These are phyloP conservation scores for Seiridium unicorne DNA, from an alignment of 2,329 filamentous ascomycete genomes.

Conservation along the genomic window DNA sequence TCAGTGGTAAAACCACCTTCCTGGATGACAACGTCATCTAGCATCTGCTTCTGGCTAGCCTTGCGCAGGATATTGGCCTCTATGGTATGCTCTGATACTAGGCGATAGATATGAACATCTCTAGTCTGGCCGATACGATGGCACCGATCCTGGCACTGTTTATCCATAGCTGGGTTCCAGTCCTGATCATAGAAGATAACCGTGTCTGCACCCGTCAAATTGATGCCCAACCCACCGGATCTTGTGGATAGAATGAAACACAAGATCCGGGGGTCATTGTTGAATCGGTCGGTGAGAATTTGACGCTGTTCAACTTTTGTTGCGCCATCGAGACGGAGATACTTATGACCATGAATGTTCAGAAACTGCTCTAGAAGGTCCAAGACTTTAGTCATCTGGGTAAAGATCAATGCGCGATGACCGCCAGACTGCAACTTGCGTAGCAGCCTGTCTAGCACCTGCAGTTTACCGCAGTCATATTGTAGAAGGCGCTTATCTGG, in stretches of 20 bases:
- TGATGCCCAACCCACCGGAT: slow-evolving; percentile 93
- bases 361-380: slow-evolving; percentile 97
- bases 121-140: slow-evolving; percentile 97
- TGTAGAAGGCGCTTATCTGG: slow-evolving; percentile 94
- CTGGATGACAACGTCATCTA: slow-evolving; percentile 97
- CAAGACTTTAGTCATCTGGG: slow-evolving; percentile 98
- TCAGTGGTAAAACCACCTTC: slow-evolving; percentile 98
- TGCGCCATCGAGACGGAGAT: slow-evolving; percentile 91
- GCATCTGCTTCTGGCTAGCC: slow-evolving; percentile 94
- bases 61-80: slow-evolving; percentile 97
- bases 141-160: slow-evolving; percentile 95
- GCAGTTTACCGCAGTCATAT: slow-evolving; percentile 96
- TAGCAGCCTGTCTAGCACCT: slow-evolving; percentile 81
- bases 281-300: slow-evolving; percentile 94
- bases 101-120: slow-evolving; percentile 95
- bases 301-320: slow-evolving; percentile 96
- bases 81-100: slow-evolving; percentile 91
- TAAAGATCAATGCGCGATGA: slow-evolving; percentile 95
- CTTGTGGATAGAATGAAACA: slow-evolving; percentile 95
- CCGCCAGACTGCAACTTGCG: slow-evolving; percentile 85
- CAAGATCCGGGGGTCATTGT: slow-evolving; percentile 86
- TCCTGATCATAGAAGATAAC: slow-evolving; percentile 99
- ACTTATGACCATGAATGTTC: slow-evolving; percentile 96
- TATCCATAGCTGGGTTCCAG: slow-evolving; percentile 99
- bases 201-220: slow-evolving; percentile 92